Base-by-base conservation (phyloP, 1,284 basidiomycete species). In the Ganoderma meredithae region DNA sequence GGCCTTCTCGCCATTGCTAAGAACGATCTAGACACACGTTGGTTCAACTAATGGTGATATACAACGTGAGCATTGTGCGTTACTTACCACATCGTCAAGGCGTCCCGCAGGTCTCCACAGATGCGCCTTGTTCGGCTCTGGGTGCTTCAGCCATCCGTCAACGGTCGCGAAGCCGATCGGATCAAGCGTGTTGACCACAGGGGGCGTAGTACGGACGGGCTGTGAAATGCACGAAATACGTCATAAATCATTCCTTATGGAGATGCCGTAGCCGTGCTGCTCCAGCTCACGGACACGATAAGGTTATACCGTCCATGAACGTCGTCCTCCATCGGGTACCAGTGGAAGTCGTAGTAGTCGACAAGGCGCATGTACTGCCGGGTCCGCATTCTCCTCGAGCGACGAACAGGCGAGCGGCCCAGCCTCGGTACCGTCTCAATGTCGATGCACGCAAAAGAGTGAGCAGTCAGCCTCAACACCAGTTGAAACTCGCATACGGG, bases 1-100 rank as follows among this genome's bases (percentile, higher is more conserved):
- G 3, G 73, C 72, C 65, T 75, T 75, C 61, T 75, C 73, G 19
- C 73, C 73, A 43, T 71, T 75, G 63, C 68, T 72, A 5, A 75
- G 66, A 19, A 75, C 73, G 10, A 69, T 72, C 73, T 74, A 36
- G 19, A 9, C 13, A 39, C 7, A 25, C 10, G 2, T 17, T n/a
- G n/a, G 53, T 61, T 44, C 27, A 13, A 27, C 8, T 17, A 5
- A 25, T 31, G 52, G 52, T 31, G 52, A 13, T 3, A 12, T 25
- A 53, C 22, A 53, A 22, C 56, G 17, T 19, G 22, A 60, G 7
- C 15, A 52, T 17, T 19, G 12, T 13, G 52, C 53, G 62, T 19
- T n/a, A 7, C 44, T 47, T 67, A 65, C 66, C 59, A 67, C 60
- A 53, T 61, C 49, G 22, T 53, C 70, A 3, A 59, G 25, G 15